phyloP scores from a whole-genome alignment of 2,329 filamentous ascomycete species.

The Rosellinia necatrix region DNA sequence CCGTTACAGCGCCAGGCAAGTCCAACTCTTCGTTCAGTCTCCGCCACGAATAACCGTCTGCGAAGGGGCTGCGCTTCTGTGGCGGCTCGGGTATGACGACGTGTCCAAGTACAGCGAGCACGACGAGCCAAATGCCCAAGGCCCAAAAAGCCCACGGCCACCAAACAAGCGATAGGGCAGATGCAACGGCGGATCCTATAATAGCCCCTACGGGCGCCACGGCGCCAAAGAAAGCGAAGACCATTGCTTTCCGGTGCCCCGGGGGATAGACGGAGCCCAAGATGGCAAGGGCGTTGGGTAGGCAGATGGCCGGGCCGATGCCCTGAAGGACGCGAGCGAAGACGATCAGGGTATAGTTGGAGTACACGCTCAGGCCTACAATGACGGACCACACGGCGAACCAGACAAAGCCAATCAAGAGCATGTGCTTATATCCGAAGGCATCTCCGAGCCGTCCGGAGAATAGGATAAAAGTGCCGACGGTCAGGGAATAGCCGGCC shows the following conservation, averaged over 20 bases:
- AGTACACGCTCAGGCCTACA: constrained; percentile 48
- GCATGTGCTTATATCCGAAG: constrained; percentile 53
- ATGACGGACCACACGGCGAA: constrained; percentile 52
- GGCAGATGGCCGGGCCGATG: constrained; percentile 54
- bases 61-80: constrained; percentile 25
- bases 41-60: constrained; percentile 22
- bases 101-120: constrained; percentile 28
- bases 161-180: constrained; percentile 33
- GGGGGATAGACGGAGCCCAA: constrained; percentile 52
- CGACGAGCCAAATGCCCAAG: constrained; percentile 31
- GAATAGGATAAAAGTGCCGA: constrained; percentile 56
- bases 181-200: constrained; percentile 28
- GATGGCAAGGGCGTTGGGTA: constrained; percentile 59
- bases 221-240: constrained; percentile 38
- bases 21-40: constrained; percentile 32
- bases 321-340: constrained; percentile 53
- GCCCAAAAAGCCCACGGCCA: constrained; percentile 39
- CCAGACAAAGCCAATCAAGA: constrained; percentile 53
- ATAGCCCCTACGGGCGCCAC: constrained; percentile 35
- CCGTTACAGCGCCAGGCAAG: constrained; percentile 39
- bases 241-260: constrained; percentile 37
- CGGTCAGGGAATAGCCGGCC: constrained; percentile 52
- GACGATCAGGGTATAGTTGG: constrained; percentile 40
- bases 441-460: constrained; percentile 53
- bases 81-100: constrained; percentile 33